Percentiles rank a stretch among this genome's conserved stretches.
Conservation (phyloP, 345 rosid species). For the Gossypium herbaceum region DNA sequence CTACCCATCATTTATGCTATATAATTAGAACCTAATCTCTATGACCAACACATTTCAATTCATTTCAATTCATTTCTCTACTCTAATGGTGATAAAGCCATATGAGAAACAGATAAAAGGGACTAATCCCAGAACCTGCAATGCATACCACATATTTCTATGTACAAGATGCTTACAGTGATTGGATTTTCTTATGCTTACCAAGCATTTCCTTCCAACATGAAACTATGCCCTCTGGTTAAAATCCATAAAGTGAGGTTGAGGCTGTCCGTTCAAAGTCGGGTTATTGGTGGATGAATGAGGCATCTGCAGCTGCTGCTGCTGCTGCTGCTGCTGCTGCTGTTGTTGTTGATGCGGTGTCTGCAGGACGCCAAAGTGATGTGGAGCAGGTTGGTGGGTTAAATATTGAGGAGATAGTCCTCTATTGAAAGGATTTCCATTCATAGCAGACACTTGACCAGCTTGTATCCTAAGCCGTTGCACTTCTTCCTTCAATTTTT, state of each 20-base stretch:
- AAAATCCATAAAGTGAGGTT: conserved; percentile 9
- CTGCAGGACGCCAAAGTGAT: conserved; percentile 43
- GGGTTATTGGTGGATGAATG: conserved; percentile 33
- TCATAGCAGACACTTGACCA: conserved; percentile 54
- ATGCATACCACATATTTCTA: conserved; percentile 19
- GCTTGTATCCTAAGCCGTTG: conserved; percentile 83
- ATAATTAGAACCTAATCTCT: conserved; percentile 18
- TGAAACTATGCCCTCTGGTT: conserved; percentile 19
- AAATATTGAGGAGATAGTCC: conserved; percentile 42
- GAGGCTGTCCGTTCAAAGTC: conserved; percentile 7
- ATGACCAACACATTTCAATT: conserved; percentile 2
- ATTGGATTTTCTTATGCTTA: conserved; percentile 13
- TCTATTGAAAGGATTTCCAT: conserved; percentile 52
- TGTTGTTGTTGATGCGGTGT: conserved; percentile 29
- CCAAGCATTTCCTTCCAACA: conserved; percentile 11
- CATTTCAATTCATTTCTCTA: conserved; percentile 13
- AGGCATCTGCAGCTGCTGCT: conserved; percentile 37
- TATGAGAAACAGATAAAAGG: conserved; percentile 18
- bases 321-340: conserved; percentile 25
- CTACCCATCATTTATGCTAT: conserved; percentile 14
- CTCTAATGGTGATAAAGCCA: conserved; percentile 17
- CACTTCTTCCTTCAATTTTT: conserved; percentile 76
- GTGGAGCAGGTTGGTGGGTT: conserved; percentile 41
- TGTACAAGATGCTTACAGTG: conserved; percentile 18
- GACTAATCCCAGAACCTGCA: conserved; percentile 20